Conservation (phyloP, 202 grass and related monocot species). For the Digitaria exilis region DNA sequence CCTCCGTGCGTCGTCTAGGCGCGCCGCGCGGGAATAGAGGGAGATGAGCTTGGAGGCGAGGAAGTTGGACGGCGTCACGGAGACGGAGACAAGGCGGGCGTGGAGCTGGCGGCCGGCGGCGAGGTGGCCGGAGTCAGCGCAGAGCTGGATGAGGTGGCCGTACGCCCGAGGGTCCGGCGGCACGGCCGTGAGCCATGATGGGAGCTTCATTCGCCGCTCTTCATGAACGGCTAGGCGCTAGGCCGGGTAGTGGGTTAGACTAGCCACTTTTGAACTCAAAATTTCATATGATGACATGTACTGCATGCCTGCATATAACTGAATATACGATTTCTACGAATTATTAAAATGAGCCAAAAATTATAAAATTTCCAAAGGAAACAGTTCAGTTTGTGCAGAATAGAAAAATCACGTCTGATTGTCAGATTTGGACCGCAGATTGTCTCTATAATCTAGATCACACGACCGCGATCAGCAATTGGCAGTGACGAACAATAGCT, state of each 20-base stretch:
- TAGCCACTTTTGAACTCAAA: neutral
- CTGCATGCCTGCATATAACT: neutral
- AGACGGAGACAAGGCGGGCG: slow-evolving; percentile 49
- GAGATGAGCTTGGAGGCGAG: slow-evolving; percentile 75
- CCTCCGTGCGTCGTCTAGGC: slow-evolving; percentile 50
- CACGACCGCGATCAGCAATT: neutral
- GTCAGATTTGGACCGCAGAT: neutral
- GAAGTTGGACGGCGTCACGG: slow-evolving; percentile 64
- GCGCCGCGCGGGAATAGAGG: slow-evolving; percentile 57
- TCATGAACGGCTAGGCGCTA: neutral
- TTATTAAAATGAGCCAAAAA: neutral
- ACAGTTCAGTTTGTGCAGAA: neutral
- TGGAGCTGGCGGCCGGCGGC: slow-evolving; percentile 57
- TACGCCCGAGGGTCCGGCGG: slow-evolving; percentile 51
- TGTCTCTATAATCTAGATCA: neutral
- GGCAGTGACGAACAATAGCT: neutral
- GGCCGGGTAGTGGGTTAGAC: neutral
- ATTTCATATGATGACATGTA: no score
- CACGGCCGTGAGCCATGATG: slow-evolving; percentile 52
- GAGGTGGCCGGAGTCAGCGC: slow-evolving; percentile 49
- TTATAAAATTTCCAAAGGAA: neutral
- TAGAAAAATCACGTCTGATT: neutral
- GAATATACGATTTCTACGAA: neutral
- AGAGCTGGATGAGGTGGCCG: slow-evolving; percentile 65
- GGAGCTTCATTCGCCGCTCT: slow-evolving; percentile 41